Base-by-base conservation (phyloP, 2,329 filamentous ascomycete species). In the Fusarium sp. region DNA sequence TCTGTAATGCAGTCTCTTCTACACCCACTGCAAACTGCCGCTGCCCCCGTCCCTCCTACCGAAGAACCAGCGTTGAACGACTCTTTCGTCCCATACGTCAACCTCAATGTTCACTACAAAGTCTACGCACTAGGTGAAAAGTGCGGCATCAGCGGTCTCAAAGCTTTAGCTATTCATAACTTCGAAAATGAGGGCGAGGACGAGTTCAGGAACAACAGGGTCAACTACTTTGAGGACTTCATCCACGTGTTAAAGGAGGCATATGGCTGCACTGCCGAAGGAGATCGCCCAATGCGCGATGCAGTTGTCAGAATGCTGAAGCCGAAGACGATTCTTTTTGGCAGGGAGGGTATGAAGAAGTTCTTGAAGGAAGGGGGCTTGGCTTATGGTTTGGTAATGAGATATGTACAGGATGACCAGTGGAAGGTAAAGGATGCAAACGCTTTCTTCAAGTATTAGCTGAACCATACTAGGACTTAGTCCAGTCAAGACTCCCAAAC, bases 1-100 rank as follows among this genome's bases (percentile, higher is more conserved):
- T n/a, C n/a, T n/a, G n/a, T n/a, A n/a, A n/a, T n/a, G n/a, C n/a
- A 33, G 4, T 14, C 29, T 49, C 5, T 7, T 19, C 21, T 31
- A 2, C 16, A 23, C 19, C 21, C 10, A 19, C 29, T 14, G 4
- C 48, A 25, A 12, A 5, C 31, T 25, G 4, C 31, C 11, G 8
- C 0, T 35, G 8, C 9, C 18, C 2, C 15, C 4, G 7, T 16
- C 12, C n/a, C 3, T 15, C 21, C 8, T 23, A 16, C 12, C 5
- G 5, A 51, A 19, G 16, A 7, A 15, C 11, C 0, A 51, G 12
- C 8, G 5, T 10, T 12, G 2, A 3, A 3, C 5, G 8, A 33
- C 7, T 19, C 12, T 5, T 5, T 21, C n/a, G 4, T 16, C 33
- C 31, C 12, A 9, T 37, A 25, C 18, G 8, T 25, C 4, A 21